phyloP scores from a whole-genome alignment of 768 basidiomycete genomes.

The Boletus sensibilis region DNA sequence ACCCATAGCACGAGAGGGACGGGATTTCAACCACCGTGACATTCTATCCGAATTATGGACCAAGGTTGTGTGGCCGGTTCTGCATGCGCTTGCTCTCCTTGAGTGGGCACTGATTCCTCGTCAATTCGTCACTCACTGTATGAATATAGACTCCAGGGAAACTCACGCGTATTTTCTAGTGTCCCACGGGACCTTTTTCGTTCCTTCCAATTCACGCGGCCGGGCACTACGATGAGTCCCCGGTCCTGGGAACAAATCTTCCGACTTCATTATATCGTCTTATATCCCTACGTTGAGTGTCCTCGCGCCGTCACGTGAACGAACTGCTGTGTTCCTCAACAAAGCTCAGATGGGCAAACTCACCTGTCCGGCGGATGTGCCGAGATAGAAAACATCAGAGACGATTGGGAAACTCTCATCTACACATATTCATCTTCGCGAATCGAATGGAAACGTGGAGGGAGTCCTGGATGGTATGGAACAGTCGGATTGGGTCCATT shows the following conservation, averaged over 20 bases:
- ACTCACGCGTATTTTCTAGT: background rate
- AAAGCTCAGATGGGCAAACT: slow-evolving; percentile 3
- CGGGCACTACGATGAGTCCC: background rate
- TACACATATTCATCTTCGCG: background rate
- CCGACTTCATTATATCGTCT: slow-evolving; percentile 9
- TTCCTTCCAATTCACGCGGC: background rate
- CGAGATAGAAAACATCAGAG: slow-evolving; percentile 25
- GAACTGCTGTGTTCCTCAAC: slow-evolving; percentile 1
- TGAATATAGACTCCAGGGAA: background rate
- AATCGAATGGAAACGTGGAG: background rate
- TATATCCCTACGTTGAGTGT: slow-evolving; percentile 28
- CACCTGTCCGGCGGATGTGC: slow-evolving; percentile 8
- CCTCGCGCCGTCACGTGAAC: background rate
- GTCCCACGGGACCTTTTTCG: background rate
- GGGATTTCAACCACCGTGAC: background rate
- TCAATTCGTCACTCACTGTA: background rate
- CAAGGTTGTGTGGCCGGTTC: background rate
- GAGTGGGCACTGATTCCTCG: background rate
- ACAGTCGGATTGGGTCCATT: slow-evolving; percentile 20
- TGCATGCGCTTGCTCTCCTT: background rate
- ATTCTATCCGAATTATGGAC: background rate
- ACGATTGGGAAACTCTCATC: no score
- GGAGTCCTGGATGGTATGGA: background rate
- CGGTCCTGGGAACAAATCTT: background rate
- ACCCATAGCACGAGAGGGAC: background rate